Evolutionary conservation across 129 eudicot genomes (phyloP), one percentile per base, ranked within the genome.

Genomic region (Flaveria linearis): DNA sequence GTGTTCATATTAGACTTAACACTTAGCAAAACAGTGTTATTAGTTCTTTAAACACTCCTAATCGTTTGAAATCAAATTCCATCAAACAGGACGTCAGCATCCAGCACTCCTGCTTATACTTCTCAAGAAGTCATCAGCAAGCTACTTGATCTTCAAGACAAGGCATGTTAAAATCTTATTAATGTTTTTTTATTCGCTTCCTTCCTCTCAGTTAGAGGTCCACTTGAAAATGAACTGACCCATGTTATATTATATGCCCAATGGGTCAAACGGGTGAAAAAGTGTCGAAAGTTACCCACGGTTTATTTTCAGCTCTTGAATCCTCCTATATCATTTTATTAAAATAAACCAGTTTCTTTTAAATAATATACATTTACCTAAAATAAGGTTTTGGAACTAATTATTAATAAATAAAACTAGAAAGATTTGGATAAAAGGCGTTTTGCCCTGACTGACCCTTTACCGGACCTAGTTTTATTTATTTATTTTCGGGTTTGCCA

Each of bases 121-220:
- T 91, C 97, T 60, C 92, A 94, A 33, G 99, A 94, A 84, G 85
- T 94, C 58, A 81, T 77, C 39, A 85, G 43, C 39, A 94, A 94
- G 83, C 77, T 94, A 60, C 78, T 87, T 2, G 88, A 89, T 80
- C 91, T 94, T 83, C 89, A 94, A 84, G 92, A 86, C 78, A 78
- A 84, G 99, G 99, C 82, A 87, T 26, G 84, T 47, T 11, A 5
- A 62, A 15, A 45, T 14, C 39, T 49, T 20, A 14, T 8, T 58
- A 26, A 51, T 55, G 23, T 52, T 42, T 10, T 41, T 16, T 49
- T n/a, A 39, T 20, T 18, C 18, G 14, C 47, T 14, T 39, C 10
- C 42, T 76, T 65, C 64, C 41, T 17, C 43, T 3, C n/a, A 16
- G 11, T n/a, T 63, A 28, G 36, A 58, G 15, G 16, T 58, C 0